Evolutionary conservation across 2,329 filamentous ascomycete species (phyloP).

Genomic region (Colletotrichum cereale): DNA sequence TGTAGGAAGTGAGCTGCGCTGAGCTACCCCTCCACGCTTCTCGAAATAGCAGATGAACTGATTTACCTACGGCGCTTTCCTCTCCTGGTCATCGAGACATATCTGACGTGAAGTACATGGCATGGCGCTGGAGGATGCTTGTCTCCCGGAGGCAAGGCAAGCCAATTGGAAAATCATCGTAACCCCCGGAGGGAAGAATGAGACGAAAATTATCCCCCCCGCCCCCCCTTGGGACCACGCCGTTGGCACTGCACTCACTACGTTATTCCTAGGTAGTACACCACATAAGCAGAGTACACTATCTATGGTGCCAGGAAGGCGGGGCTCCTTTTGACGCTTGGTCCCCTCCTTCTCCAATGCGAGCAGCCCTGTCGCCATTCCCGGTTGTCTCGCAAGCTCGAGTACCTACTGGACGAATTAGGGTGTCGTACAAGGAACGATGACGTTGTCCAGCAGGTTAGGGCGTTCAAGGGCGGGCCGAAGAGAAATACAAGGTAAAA

Average conservation of each 20-base stretch:
- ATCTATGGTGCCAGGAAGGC: neutral
- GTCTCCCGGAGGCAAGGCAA: constrained; percentile 12
- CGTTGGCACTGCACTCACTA: constrained; percentile 12
- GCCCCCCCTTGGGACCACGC: neutral
- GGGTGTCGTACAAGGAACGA: neutral
- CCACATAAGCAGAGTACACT: neutral
- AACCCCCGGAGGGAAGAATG: neutral
- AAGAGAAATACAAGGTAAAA: neutral
- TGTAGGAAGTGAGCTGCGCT: constrained; percentile 7
- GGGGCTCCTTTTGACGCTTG: neutral
- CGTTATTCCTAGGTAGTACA: neutral
- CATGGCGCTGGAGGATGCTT: constrained; percentile 25
- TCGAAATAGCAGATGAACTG: constrained; percentile 12
- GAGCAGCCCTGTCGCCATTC: neutral
- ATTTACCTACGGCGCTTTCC: neutral
- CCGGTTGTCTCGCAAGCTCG: neutral
- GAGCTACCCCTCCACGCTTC: constrained; percentile 3
- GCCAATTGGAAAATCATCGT: neutral
- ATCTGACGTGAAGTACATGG: neutral
- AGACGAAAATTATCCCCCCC: constrained; percentile 6
- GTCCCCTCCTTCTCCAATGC: neutral
- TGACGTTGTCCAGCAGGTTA: constrained; percentile 3
- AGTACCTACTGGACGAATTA: too few relatives aligned
- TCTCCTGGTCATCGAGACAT: neutral
- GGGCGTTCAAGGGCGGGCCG: neutral